These are phyloP conservation scores for Solanum chmielewskii DNA, from an alignment of 257 asterid species.

Conservation along the genomic window DNA sequence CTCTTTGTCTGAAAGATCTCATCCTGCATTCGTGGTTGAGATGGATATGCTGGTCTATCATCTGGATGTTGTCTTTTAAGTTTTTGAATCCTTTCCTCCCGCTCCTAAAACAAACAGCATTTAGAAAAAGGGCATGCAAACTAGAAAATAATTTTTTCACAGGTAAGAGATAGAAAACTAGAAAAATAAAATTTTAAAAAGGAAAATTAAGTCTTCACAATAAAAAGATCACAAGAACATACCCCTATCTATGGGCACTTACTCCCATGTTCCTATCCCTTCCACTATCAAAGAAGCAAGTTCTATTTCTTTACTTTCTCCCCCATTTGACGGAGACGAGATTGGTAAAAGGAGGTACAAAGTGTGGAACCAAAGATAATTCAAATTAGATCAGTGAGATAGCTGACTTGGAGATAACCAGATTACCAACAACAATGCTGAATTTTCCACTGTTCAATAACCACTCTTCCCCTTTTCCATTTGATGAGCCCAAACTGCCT, in stretches of 20 bases:
- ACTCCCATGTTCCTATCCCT: not conserved
- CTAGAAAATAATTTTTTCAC: not conserved
- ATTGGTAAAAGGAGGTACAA: not conserved
- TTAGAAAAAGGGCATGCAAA: not conserved
- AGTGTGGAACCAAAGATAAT: not conserved
- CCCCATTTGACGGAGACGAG: not conserved
- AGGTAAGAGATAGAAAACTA: not conserved
- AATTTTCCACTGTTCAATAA: not conserved
- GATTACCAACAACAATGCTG: not conserved
- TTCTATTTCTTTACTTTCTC: not conserved
- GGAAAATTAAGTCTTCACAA: not conserved
- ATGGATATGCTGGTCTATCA: constrained; percentile 45
- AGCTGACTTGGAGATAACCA: not conserved
- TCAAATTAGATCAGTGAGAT: not conserved
- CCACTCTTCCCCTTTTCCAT: not conserved
- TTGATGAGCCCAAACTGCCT: not conserved
- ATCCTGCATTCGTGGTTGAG: constrained; percentile 42
- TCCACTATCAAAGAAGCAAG: not conserved
- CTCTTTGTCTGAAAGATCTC: constrained; percentile 49
- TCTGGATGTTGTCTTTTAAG: constrained; percentile 57
- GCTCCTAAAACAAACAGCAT: constrained; percentile 50
- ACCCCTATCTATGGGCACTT: not conserved
- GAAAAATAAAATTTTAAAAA: not conserved
- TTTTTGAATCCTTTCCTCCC: constrained; percentile 75
- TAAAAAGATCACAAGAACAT: not conserved